Base-by-base conservation (phyloP, 1,139 yeast genomes). In the Suhomyces bokatorum region DNA sequence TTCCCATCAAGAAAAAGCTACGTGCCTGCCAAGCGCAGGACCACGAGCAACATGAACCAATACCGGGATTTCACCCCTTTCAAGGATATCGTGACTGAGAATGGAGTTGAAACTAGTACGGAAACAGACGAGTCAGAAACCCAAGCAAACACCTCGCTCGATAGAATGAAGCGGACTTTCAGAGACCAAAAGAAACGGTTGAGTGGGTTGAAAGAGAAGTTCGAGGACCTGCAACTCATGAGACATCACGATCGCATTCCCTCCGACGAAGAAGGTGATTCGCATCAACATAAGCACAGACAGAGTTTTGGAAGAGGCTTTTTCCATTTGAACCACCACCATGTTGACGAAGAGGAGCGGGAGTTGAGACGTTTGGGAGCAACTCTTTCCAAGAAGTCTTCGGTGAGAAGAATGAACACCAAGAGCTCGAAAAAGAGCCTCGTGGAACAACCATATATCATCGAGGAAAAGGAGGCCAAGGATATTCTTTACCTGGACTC, bases 311-410 rank as follows among this genome's bases (percentile, higher is more conserved):
- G 36, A 31, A 45, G 40, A 30, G 45, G 50, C 11, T 39, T 43
- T 15, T 48, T 50, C 41, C 53, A 50, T 28, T 17, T 26, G 7
- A 30, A 31, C n/a, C 31, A 48, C 4, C 45, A 37, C 13, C 36
- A 34, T 13, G 35, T 39, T 3, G 49, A 42, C 14, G 39, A 52
- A 31, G 39, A 55, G 28, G 71, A 69, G 48, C 59, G 63, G 28
- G 67, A 62, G 42, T 54, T 69, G 42, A 51, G 70, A 33, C 60
- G 54, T 42, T 51, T 69, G 32, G 74, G 75, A 2, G 67, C 65
- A 49, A 55, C 67, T 8, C 53, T 69, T 14, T 51, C 54, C 11
- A 47, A 48, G 34, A 53, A 52, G 31, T 35, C 51, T 2, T 45
- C 50, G 15, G 53, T 52, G 13, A 46, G 56, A 16, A 40, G 44